phyloP scores from a whole-genome alignment of 208 protist genomes.

The Acanthamoeba castellanii region DNA sequence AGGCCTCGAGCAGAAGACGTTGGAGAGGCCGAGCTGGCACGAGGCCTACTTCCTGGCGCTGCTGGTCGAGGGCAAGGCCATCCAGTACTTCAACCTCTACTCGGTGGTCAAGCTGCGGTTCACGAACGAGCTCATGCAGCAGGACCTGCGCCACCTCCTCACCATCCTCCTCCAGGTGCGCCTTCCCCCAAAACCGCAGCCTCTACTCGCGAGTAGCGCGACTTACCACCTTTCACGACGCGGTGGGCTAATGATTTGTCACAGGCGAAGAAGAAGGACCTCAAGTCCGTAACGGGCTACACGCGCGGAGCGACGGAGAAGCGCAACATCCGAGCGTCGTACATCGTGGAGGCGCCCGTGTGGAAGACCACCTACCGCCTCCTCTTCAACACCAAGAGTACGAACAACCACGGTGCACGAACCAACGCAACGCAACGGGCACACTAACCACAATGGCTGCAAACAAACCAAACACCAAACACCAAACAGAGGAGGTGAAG shows the following conservation, averaged over 20 bases:
- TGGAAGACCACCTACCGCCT: slow-evolving; percentile 42
- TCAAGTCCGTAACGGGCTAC: neutral
- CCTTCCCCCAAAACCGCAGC: no score
- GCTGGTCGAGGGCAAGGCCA: neutral
- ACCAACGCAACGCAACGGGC: no score
- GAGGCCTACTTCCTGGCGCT: slow-evolving; percentile 1
- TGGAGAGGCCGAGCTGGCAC: neutral
- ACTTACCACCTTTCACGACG: no score
- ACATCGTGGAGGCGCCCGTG: slow-evolving; percentile 17
- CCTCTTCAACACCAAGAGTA: neutral
- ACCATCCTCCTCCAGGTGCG: neutral
- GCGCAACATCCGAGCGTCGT: neutral
- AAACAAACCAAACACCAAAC: no score
- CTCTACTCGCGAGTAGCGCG: no score
- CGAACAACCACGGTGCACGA: no score
- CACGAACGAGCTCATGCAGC: slow-evolving; percentile 15
- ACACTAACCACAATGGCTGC: no score
- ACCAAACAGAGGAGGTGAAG: no score
- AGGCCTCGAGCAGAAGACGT: neutral
- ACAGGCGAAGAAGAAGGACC: slow-evolving; percentile 35
- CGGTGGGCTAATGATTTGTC: no score
- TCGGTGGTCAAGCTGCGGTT: neutral
- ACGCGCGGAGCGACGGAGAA: neutral
- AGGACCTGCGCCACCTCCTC: slow-evolving; percentile 24
- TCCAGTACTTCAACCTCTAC: slow-evolving; percentile 19